Evolutionary conservation across 2,329 filamentous ascomycete species (phyloP).

Genomic region (Colletotrichum sp.): DNA sequence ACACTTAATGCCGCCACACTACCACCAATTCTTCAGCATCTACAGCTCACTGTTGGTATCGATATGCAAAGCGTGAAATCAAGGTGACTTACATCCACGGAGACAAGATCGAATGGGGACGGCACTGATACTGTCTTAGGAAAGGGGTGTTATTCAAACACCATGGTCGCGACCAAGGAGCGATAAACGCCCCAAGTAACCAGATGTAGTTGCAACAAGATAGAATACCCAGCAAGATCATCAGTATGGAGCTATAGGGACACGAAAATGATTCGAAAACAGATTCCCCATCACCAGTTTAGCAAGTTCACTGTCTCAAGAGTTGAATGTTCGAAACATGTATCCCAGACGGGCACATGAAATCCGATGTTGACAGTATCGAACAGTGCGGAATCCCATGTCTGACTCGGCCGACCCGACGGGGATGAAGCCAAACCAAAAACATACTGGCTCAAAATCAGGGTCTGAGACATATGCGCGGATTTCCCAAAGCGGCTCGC

Average conservation of each 20-base stretch:
- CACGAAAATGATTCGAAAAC: neutral
- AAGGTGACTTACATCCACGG: neutral
- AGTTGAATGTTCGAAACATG: neutral
- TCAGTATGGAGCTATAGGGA: neutral
- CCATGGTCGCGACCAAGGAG: neutral
- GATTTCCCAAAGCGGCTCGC: neutral
- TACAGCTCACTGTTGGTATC: neutral
- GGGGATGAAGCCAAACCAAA: neutral
- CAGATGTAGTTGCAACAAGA: neutral
- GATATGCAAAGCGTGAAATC: neutral
- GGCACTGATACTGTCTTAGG: neutral
- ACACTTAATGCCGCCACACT: neutral
- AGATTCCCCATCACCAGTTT: neutral
- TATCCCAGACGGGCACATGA: neutral
- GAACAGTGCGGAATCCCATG: neutral
- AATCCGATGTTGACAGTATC: neutral
- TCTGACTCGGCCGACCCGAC: neutral
- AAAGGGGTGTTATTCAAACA: neutral
- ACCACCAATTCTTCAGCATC: neutral
- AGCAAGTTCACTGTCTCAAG: neutral
- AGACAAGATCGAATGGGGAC: neutral
- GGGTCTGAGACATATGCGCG: neutral
- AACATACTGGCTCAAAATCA: neutral
- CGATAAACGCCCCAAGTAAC: neutral
- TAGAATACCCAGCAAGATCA: neutral